Base-by-base conservation (phyloP, 305 asterid genomes). In the Solanum hybrid region DNA sequence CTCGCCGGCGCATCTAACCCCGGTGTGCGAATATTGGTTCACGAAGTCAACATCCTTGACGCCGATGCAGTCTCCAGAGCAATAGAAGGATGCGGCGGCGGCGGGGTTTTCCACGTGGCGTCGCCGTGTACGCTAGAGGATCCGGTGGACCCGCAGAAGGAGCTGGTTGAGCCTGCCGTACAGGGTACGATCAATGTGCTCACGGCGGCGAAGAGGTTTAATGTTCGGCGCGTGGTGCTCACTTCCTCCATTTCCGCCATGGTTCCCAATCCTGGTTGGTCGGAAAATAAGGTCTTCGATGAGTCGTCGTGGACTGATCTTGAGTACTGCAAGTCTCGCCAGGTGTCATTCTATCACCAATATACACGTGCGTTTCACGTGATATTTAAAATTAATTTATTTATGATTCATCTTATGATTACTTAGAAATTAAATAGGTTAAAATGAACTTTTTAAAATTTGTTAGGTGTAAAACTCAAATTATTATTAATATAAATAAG, bases 41-140 rank as follows among this genome's bases (percentile, higher is more conserved):
- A 96, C 95, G 93, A 92, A 86, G 98, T 90, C 81, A 36, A 91
- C 90, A 89, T 97, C 45, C 93, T 95, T 42, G 96, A 97, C 88
- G 92, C 97, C 76, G 91, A 90, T 45, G 94, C 98, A 3, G 91
- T 97, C 38, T 92, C 92, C 3, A 87, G 66, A 88, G 95, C 98
- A 31, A 92, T 97, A 29, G 94, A 92, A 91, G 97, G 94, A 0
- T 97, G 99, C 90, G 91, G 91, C 14, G 96, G 95, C 1, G 99
- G 99, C 0, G 98, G 98, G 22, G 94, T 96, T 11, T 97, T 97
- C 95, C 99, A 97, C 93, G 95, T 95, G 93, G 99, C 99, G 85
- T 97, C 99, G 1, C 98, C 98, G 29, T 97, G 99, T 92, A 92
- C 95, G 88, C 94, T 97, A 8, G 98, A 93, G 92, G 99, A 96